A percentile compares a stretch with the other conserved stretches of the same genome.
Conservation (phyloP, 2,329 filamentous ascomycete genomes). For the Claviceps sp. region DNA sequence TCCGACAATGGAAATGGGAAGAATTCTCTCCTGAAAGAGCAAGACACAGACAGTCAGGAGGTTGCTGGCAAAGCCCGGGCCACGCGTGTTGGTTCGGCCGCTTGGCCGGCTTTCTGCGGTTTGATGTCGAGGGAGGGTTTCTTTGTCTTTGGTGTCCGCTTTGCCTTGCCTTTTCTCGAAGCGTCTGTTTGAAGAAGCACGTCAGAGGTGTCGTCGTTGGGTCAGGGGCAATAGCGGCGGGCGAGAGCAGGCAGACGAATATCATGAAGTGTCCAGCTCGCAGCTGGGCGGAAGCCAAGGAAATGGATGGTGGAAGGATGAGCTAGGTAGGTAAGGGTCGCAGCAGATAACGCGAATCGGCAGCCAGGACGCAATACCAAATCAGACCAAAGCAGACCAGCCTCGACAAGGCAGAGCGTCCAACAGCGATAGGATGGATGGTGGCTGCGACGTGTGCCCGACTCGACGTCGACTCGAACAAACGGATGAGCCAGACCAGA, state of each 20-base stretch:
- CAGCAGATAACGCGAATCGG: background rate
- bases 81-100: background rate
- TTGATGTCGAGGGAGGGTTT: too few species aligned
- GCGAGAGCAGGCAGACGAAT: background rate
- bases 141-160: too few species aligned
- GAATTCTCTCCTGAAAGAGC: background rate
- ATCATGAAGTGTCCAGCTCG: background rate
- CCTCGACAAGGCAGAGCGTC: background rate
- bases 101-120: background rate
- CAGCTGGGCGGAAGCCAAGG: background rate
- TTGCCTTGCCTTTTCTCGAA: too few species aligned
- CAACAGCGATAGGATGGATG: background rate
- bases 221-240: background rate
- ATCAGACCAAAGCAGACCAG: background rate
- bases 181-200: background rate
- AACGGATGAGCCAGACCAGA: background rate
- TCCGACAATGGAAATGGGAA: background rate
- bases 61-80: background rate
- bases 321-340: background rate
- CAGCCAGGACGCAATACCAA: background rate
- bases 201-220: background rate
- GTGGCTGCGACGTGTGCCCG: background rate
- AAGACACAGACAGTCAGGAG: background rate
- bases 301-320: background rate
- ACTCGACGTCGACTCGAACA: background rate